These are phyloP conservation scores for Aureobasidium mangrovei DNA, from an alignment of 2,329 filamentous ascomycete genomes.

Conservation along the genomic window DNA sequence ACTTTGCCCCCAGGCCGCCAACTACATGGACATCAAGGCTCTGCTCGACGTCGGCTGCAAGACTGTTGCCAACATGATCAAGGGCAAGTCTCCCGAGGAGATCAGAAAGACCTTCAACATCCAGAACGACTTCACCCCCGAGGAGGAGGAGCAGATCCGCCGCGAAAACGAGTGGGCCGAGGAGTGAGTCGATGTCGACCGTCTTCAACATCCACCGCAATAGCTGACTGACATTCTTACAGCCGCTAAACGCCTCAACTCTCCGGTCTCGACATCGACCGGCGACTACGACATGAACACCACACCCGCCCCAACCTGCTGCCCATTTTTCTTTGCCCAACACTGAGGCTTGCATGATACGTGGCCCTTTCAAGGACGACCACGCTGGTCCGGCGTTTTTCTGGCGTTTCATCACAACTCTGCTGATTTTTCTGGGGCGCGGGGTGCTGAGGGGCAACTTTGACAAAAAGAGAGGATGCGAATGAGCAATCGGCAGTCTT, in stretches of 20 bases:
- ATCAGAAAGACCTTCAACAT: constrained; percentile 99
- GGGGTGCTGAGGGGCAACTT: background rate
- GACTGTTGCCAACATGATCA: constrained; percentile 99
- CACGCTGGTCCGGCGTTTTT: constrained; percentile 1
- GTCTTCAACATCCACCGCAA: background rate
- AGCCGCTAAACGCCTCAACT: constrained; percentile 8
- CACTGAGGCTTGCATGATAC: no score
- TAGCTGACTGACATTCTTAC: background rate
- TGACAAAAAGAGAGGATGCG: background rate
- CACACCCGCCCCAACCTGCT: no score
- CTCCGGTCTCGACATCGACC: background rate
- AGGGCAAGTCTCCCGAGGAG: constrained; percentile 98
- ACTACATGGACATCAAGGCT: constrained; percentile 98
- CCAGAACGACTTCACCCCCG: constrained; percentile 96
- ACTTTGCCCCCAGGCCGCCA: constrained; percentile 60
- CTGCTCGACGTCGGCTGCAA: constrained; percentile 98
- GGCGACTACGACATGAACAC: background rate
- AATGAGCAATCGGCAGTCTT: background rate
- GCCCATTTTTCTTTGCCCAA: no score
- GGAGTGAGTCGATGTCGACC: constrained; percentile 19
- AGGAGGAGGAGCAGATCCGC: constrained; percentile 91
- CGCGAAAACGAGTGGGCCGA: constrained; percentile 46
- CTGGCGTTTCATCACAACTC: constrained; percentile 2
- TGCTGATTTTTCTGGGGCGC: background rate
- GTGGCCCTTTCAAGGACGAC: no score